Percentiles rank a stretch among this genome's conserved stretches.
phyloP scores from a whole-genome alignment of 768 basidiomycete species.

The Dioszegia hungarica region DNA sequence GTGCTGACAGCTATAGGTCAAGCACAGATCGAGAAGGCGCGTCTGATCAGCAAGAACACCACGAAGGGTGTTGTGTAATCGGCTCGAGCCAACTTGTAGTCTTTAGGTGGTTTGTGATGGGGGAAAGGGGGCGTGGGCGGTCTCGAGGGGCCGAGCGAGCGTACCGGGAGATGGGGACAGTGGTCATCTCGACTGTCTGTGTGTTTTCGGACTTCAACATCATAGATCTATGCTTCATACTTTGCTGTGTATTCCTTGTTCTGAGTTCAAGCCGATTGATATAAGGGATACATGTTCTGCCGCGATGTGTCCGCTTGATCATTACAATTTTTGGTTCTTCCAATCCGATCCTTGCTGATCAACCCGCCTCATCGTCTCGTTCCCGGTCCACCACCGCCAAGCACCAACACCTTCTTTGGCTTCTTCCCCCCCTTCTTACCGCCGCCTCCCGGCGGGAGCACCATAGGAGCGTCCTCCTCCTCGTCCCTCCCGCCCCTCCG shows the following conservation, averaged over 20 bases:
- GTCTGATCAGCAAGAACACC: slow-evolving; percentile 80
- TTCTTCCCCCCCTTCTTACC: slow-evolving; percentile 15
- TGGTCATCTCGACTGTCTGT: too few relatives aligned
- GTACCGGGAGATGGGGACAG: neutral
- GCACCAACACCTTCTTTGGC: slow-evolving; percentile 20
- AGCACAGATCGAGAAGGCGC: slow-evolving; percentile 85
- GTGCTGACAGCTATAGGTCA: slow-evolving; percentile 55
- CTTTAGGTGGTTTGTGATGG: neutral
- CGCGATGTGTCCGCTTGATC: too few relatives aligned
- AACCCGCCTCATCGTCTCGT: slow-evolving; percentile 6
- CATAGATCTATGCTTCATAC: neutral
- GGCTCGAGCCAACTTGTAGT: too few relatives aligned
- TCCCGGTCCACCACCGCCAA: slow-evolving; percentile 13
- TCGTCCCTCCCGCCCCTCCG: neutral
- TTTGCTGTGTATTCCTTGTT: neutral
- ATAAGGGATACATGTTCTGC: too few relatives aligned
- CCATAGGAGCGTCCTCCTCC: neutral
- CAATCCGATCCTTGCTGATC: too few relatives aligned
- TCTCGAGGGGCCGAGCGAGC: neutral
- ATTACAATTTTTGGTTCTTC: too few relatives aligned
- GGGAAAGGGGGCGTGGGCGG: neutral
- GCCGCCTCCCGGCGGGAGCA: neutral
- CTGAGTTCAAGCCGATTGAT: too few relatives aligned
- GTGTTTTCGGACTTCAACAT: neutral
- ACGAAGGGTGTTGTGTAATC: slow-evolving; percentile 43